These are phyloP conservation scores for Neostapfia colusana DNA, from an alignment of 176 grass and related monocot genomes.

Conservation along the genomic window DNA sequence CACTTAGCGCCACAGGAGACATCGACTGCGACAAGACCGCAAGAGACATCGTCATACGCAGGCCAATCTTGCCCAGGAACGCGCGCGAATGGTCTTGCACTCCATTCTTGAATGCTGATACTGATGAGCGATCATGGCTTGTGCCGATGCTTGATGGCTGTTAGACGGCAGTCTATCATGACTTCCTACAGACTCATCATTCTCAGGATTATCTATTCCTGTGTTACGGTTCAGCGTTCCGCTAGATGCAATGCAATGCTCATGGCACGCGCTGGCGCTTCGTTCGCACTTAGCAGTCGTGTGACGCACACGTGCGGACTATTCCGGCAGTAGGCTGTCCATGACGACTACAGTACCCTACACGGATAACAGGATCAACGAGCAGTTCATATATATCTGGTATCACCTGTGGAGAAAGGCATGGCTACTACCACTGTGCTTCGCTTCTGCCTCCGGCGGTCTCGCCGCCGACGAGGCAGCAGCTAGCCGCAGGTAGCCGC, in stretches of 20 bases:
- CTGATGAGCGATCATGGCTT: not conserved
- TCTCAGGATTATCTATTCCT: no score
- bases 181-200: not conserved
- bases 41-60: not conserved
- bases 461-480: slow-evolving; percentile 19
- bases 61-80: not conserved
- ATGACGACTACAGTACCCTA: not conserved
- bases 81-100: not conserved
- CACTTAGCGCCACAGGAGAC: not conserved
- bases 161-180: not conserved
- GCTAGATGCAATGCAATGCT: not conserved
- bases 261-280: not conserved
- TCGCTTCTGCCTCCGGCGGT: not conserved
- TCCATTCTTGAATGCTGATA: not conserved
- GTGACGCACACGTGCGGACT: not conserved
- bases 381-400: not conserved
- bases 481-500: no score
- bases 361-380: not conserved
- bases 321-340: not conserved
- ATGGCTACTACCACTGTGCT: not conserved
- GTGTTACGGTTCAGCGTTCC: no score
- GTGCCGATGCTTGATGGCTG: not conserved
- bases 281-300: not conserved
- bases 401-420: not conserved
- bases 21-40: not conserved